Evolutionary conservation across 805 yeast genomes (phyloP).

Genomic region (Teunomyces kruisii): DNA sequence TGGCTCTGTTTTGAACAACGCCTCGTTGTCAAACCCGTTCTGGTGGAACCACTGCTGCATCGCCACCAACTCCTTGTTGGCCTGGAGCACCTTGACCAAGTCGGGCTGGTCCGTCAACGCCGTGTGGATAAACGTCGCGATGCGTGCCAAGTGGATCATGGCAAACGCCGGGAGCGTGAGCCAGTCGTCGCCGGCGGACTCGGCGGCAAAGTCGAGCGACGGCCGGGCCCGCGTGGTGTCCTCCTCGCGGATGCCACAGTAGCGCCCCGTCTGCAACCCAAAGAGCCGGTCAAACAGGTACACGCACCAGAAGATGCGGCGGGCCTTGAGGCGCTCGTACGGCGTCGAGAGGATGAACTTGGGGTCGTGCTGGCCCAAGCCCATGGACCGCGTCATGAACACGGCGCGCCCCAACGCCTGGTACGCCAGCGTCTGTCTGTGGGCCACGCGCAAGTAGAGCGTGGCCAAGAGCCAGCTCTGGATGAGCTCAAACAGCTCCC

Average conservation of each 20-base stretch:
- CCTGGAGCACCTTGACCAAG: slow-evolving; percentile 27
- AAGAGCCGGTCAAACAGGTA: slow-evolving; percentile 54
- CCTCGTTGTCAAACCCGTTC: slow-evolving; percentile 33
- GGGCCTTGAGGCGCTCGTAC: slow-evolving; percentile 47
- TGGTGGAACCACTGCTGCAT: slow-evolving; percentile 32
- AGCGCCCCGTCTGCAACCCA: slow-evolving; percentile 53
- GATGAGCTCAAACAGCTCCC: slow-evolving; percentile 44
- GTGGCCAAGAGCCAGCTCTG: slow-evolving; percentile 42
- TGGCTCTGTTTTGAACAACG: slow-evolving; percentile 6
- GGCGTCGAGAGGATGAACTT: slow-evolving; percentile 23
- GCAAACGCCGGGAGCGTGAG: slow-evolving; percentile 46
- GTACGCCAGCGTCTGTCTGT: slow-evolving; percentile 37
- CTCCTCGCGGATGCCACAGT: slow-evolving; percentile 32
- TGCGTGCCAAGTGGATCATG: slow-evolving; percentile 42
- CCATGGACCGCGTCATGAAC: slow-evolving; percentile 39
- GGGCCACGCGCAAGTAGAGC: slow-evolving; percentile 36
- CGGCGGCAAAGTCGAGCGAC: slow-evolving; percentile 23
- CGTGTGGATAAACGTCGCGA: slow-evolving; percentile 37
- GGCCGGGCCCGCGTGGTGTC: slow-evolving; percentile 40
- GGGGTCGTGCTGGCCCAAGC: slow-evolving; percentile 21
- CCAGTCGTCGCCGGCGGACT: slow-evolving; percentile 47
- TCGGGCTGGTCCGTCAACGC: slow-evolving; percentile 25
- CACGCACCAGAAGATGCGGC: slow-evolving; percentile 55
- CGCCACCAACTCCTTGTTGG: slow-evolving; percentile 29
- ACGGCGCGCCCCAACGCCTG: slow-evolving; percentile 36